Evolutionary conservation across 2,329 filamentous ascomycete genomes (phyloP).

Genomic region (Didymella glomerata): DNA sequence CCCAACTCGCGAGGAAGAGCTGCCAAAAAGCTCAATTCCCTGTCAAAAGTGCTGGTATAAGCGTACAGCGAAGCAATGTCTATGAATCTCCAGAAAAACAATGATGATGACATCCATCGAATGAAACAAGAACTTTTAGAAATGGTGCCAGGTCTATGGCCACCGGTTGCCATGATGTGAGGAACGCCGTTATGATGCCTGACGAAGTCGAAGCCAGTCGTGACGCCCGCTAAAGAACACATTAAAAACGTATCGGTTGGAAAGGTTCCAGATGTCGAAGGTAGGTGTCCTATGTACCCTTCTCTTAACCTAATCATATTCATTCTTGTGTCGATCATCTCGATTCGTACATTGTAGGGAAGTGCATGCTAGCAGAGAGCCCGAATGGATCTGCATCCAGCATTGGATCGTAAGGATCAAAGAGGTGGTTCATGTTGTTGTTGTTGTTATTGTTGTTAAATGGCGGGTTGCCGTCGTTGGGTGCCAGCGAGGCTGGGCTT

Average conservation of each 20-base stretch:
- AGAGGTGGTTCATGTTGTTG: slow-evolving; percentile 60
- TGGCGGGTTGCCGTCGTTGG: slow-evolving; percentile 44
- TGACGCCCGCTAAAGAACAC: slow-evolving; percentile 46
- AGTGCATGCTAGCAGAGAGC: slow-evolving; percentile 92
- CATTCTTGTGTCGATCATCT: slow-evolving; percentile 41
- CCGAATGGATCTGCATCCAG: slow-evolving; percentile 94
- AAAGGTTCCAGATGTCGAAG: slow-evolving; percentile 17
- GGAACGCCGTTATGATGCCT: slow-evolving; percentile 40
- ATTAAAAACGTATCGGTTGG: slow-evolving; percentile 30
- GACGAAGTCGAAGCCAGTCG: slow-evolving; percentile 23
- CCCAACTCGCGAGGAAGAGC: slow-evolving; percentile 21
- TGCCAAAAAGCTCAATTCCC: slow-evolving; percentile 18
- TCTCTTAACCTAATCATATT: slow-evolving; percentile 21
- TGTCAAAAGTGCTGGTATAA: slow-evolving; percentile 10
- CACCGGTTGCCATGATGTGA: slow-evolving; percentile 22
- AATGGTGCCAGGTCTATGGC: slow-evolving; percentile 30
- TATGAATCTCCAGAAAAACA: slow-evolving; percentile 9
- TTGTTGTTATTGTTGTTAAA: slow-evolving; percentile 40
- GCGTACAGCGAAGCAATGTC: slow-evolving; percentile 14
- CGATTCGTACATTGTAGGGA: slow-evolving; percentile 75
- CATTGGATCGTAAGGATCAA: slow-evolving; percentile 82
- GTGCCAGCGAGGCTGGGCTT: slow-evolving; percentile 43
- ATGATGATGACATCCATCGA: slow-evolving; percentile 3
- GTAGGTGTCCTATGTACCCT: slow-evolving; percentile 19
- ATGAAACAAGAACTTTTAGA: slow-evolving; percentile 39